Evolutionary conservation across 1,139 yeast species (phyloP).

Genomic region (Taphrina pruni): DNA sequence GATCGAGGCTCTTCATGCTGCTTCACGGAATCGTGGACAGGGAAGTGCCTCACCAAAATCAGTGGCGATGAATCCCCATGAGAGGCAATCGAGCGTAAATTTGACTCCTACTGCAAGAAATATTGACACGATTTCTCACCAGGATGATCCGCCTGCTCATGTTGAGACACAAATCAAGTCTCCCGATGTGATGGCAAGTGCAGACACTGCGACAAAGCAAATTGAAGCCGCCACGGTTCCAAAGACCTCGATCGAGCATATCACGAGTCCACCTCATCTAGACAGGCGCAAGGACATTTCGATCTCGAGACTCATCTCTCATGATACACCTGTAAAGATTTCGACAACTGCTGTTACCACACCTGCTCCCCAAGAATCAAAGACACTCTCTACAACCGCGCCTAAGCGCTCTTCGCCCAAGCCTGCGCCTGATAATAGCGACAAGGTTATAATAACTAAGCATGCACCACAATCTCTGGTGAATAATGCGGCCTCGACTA

Average conservation of each 20-base stretch:
- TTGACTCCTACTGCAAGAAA: neutral
- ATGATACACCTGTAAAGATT: neutral
- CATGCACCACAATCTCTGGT: neutral
- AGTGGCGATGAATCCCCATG: neutral
- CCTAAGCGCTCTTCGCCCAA: neutral
- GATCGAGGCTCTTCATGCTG: slow-evolving; percentile 9
- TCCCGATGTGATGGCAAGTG: neutral
- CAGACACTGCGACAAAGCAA: neutral
- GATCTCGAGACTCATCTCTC: slow-evolving; percentile 2
- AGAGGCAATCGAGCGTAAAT: neutral
- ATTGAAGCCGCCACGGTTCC: neutral
- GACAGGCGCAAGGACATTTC: neutral
- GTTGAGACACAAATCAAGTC: neutral
- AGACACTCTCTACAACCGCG: neutral
- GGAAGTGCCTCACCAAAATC: neutral
- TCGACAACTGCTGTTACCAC: neutral
- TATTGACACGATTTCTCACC: neutral
- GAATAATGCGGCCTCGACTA: neutral
- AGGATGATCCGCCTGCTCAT: neutral
- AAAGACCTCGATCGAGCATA: neutral
- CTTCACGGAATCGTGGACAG: neutral
- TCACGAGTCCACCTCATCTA: neutral
- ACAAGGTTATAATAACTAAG: neutral
- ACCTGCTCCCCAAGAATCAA: neutral
- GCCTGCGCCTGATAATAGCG: neutral